Conservation (phyloP, 495 filamentous ascomycete species). For the Aspergillus campestris region DNA sequence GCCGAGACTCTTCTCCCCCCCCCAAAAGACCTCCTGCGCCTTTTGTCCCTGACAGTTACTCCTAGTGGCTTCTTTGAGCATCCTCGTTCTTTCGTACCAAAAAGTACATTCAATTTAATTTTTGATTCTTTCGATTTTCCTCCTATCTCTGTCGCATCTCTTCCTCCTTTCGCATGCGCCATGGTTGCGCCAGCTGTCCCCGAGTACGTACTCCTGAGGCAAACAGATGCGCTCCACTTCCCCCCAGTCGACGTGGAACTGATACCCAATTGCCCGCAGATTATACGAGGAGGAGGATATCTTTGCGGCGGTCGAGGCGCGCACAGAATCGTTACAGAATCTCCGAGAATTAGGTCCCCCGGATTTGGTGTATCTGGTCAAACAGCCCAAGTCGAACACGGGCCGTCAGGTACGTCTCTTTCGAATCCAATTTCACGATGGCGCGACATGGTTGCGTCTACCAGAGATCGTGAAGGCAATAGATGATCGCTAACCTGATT, state of each 20-base stretch:
- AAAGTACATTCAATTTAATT: neutral
- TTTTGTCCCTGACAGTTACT: slow-evolving; percentile 1
- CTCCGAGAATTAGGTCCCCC: slow-evolving; percentile 91
- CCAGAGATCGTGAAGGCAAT: neutral
- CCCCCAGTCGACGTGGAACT: slow-evolving; percentile 10
- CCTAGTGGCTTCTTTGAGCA: too few species aligned
- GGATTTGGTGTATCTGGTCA: slow-evolving; percentile 89
- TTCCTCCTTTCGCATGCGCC: slow-evolving; percentile 26
- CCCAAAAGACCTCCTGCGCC: slow-evolving; percentile 1
- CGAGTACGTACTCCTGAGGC: slow-evolving; percentile 53
- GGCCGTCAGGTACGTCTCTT: slow-evolving; percentile 36
- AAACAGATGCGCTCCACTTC: neutral
- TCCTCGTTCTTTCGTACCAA: too few species aligned
- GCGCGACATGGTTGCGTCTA: too few species aligned
- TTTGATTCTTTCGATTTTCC: neutral
- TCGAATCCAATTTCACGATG: neutral
- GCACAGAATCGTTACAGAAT: slow-evolving; percentile 74
- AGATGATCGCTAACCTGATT: slow-evolving; percentile 6
- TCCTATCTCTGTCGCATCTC: neutral
- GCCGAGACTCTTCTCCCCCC: slow-evolving; percentile 7
- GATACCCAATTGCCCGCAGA: slow-evolving; percentile 37
- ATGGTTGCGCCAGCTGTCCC: slow-evolving; percentile 88
- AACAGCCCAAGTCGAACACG: slow-evolving; percentile 58
- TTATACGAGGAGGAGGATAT: slow-evolving; percentile 82
- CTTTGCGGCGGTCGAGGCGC: slow-evolving; percentile 78